Percentiles rank a stretch among this genome's conserved stretches.
Evolutionary conservation across 148 eudicot species (phyloP).

Genomic region (Rhododendron henanense): DNA sequence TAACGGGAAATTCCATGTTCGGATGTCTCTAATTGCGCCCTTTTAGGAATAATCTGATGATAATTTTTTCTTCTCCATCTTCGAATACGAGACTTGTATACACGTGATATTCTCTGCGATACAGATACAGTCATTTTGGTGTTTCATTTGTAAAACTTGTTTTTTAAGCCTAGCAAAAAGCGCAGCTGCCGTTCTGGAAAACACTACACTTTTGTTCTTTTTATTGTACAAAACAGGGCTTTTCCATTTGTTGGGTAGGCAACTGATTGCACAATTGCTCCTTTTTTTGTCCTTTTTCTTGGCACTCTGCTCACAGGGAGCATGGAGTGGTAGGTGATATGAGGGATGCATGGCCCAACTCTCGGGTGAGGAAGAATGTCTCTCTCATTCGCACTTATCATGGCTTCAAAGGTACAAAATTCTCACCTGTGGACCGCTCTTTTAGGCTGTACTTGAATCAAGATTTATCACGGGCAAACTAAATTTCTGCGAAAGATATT

Average conservation of each 20-base stretch:
- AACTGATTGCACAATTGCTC: neutral
- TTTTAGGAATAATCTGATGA: neutral
- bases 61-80: neutral
- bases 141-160: neutral
- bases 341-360: conserved; percentile 98
- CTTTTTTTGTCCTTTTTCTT: neutral
- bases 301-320: conserved; percentile 45
- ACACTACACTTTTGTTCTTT: neutral
- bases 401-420: conserved; percentile 81
- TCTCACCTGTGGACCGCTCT: neutral
- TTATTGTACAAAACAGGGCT: neutral
- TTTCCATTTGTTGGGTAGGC: neutral
- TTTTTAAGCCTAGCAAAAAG: neutral
- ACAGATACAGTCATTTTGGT: neutral
- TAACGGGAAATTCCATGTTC: neutral
- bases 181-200: neutral
- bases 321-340: conserved; percentile 93
- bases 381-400: conserved; percentile 89
- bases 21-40: neutral
- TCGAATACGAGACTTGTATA: neutral
- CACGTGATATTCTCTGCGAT: neutral
- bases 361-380: conserved; percentile 82
- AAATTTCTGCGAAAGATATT: neutral
- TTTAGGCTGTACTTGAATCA: neutral
- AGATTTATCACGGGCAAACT: neutral